phyloP scores from a whole-genome alignment of 2,329 filamentous ascomycete species.

The Escovopsis weberi region DNA sequence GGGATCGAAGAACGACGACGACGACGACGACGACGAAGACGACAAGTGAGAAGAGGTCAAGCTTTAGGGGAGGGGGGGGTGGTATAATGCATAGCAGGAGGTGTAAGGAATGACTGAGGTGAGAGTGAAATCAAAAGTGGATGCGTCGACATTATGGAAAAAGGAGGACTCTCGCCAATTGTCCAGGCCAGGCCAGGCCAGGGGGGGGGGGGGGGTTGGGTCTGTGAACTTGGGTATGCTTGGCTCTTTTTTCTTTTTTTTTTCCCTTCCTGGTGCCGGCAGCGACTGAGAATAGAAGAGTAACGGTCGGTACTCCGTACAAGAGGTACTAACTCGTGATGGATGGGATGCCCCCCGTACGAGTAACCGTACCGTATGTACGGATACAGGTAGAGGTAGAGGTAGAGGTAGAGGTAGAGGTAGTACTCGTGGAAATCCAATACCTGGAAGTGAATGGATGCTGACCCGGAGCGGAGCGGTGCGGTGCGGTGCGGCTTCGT shows the following conservation, averaged over 20 bases:
- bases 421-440: too few relatives aligned
- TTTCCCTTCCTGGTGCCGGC: background rate
- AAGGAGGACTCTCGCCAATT: constrained; percentile 16
- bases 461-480: background rate
- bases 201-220: constrained; percentile 4
- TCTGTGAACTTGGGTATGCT: background rate
- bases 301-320: background rate
- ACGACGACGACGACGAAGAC: background rate
- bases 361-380: too few relatives aligned
- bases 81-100: constrained; percentile 9
- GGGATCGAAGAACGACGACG: background rate
- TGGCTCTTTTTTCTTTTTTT: background rate
- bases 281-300: background rate
- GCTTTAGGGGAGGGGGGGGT: constrained; percentile 4
- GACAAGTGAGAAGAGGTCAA: constrained; percentile 4
- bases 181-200: constrained; percentile 2
- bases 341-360: background rate
- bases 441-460: too few relatives aligned
- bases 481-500: constrained; percentile 5
- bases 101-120: constrained; percentile 24
- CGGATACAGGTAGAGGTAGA: background rate
- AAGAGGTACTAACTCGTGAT: background rate
- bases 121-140: constrained; percentile 23
- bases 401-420: too few relatives aligned
- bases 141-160: constrained; percentile 24